phyloP scores from a whole-genome alignment of 192 early-diverging fungal genomes.

The Coemansia nantahalensis region DNA sequence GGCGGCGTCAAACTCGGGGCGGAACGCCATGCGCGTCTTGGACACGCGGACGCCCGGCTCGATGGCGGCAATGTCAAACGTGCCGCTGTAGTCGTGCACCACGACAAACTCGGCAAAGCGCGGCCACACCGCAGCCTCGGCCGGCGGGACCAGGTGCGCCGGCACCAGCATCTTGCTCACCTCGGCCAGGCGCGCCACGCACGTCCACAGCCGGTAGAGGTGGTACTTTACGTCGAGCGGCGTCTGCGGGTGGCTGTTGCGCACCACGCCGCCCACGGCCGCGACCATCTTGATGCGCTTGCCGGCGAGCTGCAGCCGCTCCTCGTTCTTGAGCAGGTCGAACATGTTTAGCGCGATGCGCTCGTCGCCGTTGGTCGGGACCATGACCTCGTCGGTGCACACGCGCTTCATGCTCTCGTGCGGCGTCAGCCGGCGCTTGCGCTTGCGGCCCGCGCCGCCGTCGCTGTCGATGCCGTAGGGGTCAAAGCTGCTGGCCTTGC shows the following conservation, averaged over 20 bases:
- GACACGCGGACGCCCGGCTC: conserved; percentile 35
- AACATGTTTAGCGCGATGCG: conserved; percentile 22
- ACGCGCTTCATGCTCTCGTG: conserved; percentile 1
- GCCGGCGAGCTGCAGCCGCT: conserved; percentile 38
- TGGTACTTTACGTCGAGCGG: conserved; percentile 34
- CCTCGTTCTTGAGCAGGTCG: conserved; percentile 38
- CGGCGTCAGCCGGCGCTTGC: conserved; percentile 18
- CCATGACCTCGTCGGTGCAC: conserved; percentile 1
- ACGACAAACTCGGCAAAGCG: conserved; percentile 44
- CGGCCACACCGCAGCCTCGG: background rate
- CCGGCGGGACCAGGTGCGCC: background rate
- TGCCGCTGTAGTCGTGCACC: conserved; percentile 19
- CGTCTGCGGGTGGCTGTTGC: conserved; percentile 9
- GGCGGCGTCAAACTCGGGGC: background rate
- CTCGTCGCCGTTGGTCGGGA: conserved; percentile 22
- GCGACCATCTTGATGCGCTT: conserved; percentile 39
- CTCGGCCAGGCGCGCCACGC: conserved; percentile 17
- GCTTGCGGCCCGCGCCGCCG: conserved; percentile 2
- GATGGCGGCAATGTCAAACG: conserved; percentile 19
- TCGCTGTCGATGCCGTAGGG: background rate
- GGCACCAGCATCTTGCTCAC: conserved; percentile 8
- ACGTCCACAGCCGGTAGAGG: conserved; percentile 46
- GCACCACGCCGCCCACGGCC: conserved; percentile 29
- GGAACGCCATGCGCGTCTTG: conserved; percentile 20
- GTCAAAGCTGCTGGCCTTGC: background rate